Percentiles rank a stretch among this genome's conserved stretches.
Evolutionary conservation across 2,329 filamentous ascomycete species (phyloP).

Genomic region (Fusarium luffae): DNA sequence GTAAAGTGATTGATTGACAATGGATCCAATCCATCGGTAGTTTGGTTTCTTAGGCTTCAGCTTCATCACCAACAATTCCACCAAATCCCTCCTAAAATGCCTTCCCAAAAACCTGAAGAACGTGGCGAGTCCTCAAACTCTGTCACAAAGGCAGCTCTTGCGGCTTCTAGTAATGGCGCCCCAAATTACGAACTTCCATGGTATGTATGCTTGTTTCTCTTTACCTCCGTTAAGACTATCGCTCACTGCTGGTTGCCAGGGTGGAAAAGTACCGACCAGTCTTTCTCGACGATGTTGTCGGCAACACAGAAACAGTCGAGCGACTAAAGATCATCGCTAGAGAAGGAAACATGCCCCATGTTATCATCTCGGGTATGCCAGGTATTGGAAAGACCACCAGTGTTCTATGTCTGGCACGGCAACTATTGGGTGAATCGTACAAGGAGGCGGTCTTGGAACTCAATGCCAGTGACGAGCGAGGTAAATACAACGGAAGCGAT

Average conservation of each 20-base stretch:
- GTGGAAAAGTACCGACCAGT: slow-evolving; percentile 98
- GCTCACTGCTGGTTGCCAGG: slow-evolving; percentile 64
- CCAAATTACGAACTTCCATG: slow-evolving; percentile 81
- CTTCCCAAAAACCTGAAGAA: slow-evolving; percentile 61
- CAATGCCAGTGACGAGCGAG: slow-evolving; percentile 95
- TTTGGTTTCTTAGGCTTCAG: slow-evolving; percentile 33
- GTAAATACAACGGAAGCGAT: slow-evolving; percentile 53
- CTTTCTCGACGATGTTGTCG: slow-evolving; percentile 95
- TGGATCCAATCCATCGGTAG: neutral
- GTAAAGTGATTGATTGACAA: slow-evolving; percentile 52
- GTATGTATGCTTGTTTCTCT: slow-evolving; percentile 64
- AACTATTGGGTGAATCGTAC: slow-evolving; percentile 91
- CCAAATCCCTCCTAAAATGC: slow-evolving; percentile 53
- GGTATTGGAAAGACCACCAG: slow-evolving; percentile 99
- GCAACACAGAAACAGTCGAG: slow-evolving; percentile 97
- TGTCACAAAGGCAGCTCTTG: slow-evolving; percentile 66
- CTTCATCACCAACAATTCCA: slow-evolving; percentile 23
- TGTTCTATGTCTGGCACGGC: slow-evolving; percentile 89
- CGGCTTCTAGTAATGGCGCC: slow-evolving; percentile 61
- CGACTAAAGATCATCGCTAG: slow-evolving; percentile 97
- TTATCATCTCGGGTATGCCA: slow-evolving; percentile 99
- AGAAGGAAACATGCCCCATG: slow-evolving; percentile 98
- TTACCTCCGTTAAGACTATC: neutral
- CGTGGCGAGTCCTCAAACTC: slow-evolving; percentile 71
- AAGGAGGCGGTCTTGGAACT: slow-evolving; percentile 97